phyloP scores from a whole-genome alignment of 2,329 filamentous ascomycete species.

The Calonectria crousiana region DNA sequence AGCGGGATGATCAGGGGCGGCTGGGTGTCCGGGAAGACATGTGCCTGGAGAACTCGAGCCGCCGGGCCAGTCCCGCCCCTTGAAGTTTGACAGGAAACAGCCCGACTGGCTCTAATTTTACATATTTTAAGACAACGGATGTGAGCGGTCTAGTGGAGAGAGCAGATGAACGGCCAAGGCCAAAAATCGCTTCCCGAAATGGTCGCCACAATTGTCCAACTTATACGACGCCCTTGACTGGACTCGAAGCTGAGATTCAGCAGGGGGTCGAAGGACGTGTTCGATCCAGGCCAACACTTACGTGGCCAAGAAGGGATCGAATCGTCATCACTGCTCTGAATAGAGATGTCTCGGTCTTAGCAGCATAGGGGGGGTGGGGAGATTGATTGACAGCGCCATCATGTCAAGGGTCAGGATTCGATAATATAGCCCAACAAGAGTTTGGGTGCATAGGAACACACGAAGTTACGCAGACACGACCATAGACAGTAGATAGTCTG shows the following conservation, averaged over 20 bases:
- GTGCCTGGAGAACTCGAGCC: slow-evolving; percentile 44
- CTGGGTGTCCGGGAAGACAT: slow-evolving; percentile 44
- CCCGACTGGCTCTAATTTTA: not conserved
- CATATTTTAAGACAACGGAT: not conserved
- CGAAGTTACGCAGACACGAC: slow-evolving; percentile 25
- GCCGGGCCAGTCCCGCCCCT: slow-evolving; percentile 36
- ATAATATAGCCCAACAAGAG: not conserved
- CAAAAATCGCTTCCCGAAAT: not conserved
- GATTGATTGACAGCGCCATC: not conserved
- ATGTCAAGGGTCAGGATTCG: not conserved
- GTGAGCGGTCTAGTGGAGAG: not conserved
- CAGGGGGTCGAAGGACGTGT: not conserved
- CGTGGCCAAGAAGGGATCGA: not conserved
- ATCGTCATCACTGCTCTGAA: not conserved
- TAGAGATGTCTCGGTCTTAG: not conserved
- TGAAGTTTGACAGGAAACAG: slow-evolving; percentile 15
- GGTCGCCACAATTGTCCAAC: not conserved
- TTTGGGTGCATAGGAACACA: not conserved
- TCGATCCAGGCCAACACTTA: not conserved
- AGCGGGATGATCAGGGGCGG: slow-evolving; percentile 41
- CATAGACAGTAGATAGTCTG: slow-evolving; percentile 18
- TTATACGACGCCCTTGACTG: not conserved
- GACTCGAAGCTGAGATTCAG: not conserved
- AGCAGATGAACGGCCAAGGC: not conserved
- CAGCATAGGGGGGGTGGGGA: not conserved